A percentile compares a stretch with the other conserved stretches of the same genome.
Evolutionary conservation across 192 early-diverging fungal species (phyloP).

Genomic region (Entomortierella lignicola): DNA sequence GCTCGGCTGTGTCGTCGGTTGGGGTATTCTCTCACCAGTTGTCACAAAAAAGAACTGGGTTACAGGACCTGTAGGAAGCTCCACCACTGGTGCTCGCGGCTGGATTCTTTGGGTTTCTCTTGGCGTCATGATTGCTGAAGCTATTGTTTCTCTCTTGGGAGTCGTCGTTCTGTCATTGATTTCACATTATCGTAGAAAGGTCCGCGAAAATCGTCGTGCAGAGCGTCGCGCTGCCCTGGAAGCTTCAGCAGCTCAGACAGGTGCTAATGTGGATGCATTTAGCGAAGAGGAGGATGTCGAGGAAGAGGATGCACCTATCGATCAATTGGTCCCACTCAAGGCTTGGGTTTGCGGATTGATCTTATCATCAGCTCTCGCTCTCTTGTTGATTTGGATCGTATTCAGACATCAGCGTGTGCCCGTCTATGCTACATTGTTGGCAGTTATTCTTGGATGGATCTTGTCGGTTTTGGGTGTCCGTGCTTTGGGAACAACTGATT

Average conservation of each 20-base stretch:
- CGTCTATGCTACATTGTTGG: slow-evolving; percentile 73
- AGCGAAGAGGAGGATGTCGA: slow-evolving; percentile 22
- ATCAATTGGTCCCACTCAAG: slow-evolving; percentile 70
- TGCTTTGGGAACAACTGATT: slow-evolving; percentile 83
- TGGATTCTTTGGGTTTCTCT: slow-evolving; percentile 88
- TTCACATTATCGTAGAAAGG: slow-evolving; percentile 55
- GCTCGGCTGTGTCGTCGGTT: slow-evolving; percentile 74
- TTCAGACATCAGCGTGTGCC: slow-evolving; percentile 72
- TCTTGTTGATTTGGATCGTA: slow-evolving; percentile 69
- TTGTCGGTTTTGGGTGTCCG: slow-evolving; percentile 84
- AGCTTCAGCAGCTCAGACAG: slow-evolving; percentile 30
- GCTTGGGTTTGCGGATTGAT: slow-evolving; percentile 73
- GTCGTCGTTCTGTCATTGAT: slow-evolving; percentile 57
- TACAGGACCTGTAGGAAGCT: slow-evolving; percentile 74
- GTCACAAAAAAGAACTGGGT: slow-evolving; percentile 76
- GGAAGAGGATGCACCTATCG: slow-evolving; percentile 61
- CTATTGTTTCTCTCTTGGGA: slow-evolving; percentile 68
- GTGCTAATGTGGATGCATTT: slow-evolving; percentile 25
- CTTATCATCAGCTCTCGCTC: slow-evolving; percentile 68
- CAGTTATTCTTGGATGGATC: slow-evolving; percentile 79
- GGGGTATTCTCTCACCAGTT: slow-evolving; percentile 80
- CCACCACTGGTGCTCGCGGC: slow-evolving; percentile 76
- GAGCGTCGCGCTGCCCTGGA: slow-evolving; percentile 25
- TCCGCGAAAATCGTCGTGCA: slow-evolving; percentile 15
- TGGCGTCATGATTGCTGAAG: slow-evolving; percentile 85